Conservation (phyloP, 371 early-diverging fungal species). For the Chytridium lagenaria region DNA sequence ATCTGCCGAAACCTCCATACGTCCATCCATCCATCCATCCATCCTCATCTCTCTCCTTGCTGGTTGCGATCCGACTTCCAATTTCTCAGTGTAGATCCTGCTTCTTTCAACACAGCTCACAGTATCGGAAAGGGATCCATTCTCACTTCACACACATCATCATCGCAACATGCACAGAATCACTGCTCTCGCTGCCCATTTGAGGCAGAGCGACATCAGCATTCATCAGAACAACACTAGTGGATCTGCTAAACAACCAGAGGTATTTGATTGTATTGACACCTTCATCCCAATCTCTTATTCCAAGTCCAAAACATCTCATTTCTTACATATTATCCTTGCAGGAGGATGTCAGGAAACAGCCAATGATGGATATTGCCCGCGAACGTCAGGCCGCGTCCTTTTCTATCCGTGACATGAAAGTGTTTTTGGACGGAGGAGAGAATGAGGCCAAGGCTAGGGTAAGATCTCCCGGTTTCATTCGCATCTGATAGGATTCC, state of each 20-base stretch:
- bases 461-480: background rate
- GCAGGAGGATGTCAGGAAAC: background rate
- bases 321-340: background rate
- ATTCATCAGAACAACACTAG: background rate
- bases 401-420: background rate
- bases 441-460: background rate
- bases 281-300: too few relatives aligned
- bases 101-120: too few relatives aligned
- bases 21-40: background rate
- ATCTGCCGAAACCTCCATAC: too few relatives aligned
- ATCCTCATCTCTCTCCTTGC: background rate
- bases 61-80: background rate
- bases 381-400: background rate
- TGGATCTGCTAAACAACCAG: background rate
- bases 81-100: too few relatives aligned
- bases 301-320: background rate
- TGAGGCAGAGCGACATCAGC: background rate
- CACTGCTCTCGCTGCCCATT: background rate
- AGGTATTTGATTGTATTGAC: too few relatives aligned
- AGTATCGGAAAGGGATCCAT: too few relatives aligned
- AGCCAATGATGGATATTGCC: background rate
- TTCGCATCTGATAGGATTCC: background rate
- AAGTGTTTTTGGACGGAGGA: conserved; percentile 8
- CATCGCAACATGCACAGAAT: background rate
- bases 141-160: background rate